Conservation (phyloP, 2,329 filamentous ascomycete species). For the Penicillium polonicum region DNA sequence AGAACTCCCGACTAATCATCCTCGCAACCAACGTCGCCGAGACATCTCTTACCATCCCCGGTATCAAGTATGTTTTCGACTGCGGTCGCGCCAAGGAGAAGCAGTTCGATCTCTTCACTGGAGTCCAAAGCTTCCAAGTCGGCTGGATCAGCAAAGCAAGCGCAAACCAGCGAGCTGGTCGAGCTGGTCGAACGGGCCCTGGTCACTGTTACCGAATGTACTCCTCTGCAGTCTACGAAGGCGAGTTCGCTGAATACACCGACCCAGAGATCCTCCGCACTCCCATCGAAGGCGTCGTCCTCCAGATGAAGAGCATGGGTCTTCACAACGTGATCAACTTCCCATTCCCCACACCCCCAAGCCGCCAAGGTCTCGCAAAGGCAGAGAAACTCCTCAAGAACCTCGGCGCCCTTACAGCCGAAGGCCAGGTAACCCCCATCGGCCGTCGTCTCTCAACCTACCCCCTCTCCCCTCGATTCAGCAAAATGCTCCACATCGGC, state of each 20-base stretch:
- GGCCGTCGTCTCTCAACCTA: conserved; percentile 84
- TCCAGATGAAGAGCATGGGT: conserved; percentile 94
- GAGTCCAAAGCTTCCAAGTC: conserved; percentile 92
- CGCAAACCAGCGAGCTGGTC: conserved; percentile 84
- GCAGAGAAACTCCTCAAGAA: conserved; percentile 86
- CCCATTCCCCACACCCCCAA: conserved; percentile 89
- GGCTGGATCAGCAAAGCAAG: conserved; percentile 98
- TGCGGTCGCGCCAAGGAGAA: conserved; percentile 90
- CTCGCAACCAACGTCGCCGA: conserved; percentile 96
- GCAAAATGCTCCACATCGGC: conserved; percentile 87
- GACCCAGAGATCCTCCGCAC: conserved; percentile 87
- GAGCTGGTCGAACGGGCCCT: conserved; percentile 90
- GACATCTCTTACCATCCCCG: conserved; percentile 94
- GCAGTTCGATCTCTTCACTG: conserved; percentile 80
- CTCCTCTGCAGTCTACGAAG: conserved; percentile 86
- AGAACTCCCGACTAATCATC: conserved; percentile 80
- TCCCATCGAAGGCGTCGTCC: conserved; percentile 86
- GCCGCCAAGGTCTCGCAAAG: conserved; percentile 70
- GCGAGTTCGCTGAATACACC: conserved; percentile 81
- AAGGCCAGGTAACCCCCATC: conserved; percentile 73
- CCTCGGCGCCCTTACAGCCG: conserved; percentile 71
- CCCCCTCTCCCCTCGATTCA: conserved; percentile 84
- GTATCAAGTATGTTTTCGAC: conserved; percentile 93
- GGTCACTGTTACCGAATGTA: conserved; percentile 95
- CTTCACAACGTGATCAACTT: conserved; percentile 89